Conservation (phyloP, 23 red algal species). For the Gracilaria vermiculophylla region DNA sequence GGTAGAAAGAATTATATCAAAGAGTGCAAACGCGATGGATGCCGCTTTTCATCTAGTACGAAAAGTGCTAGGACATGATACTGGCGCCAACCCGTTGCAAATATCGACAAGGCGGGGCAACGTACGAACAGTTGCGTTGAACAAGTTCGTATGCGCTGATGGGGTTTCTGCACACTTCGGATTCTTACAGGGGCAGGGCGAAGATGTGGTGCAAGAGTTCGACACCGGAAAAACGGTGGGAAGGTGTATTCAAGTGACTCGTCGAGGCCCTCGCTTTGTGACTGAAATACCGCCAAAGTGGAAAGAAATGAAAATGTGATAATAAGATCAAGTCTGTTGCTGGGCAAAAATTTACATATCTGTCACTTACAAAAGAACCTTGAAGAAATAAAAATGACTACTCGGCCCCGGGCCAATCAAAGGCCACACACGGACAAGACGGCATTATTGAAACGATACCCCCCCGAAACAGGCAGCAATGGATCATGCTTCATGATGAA, state of each 20-base stretch:
- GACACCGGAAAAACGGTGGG: background rate
- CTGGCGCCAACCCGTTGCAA: conserved; percentile 14
- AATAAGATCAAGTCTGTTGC: no score
- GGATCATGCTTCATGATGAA: no score
- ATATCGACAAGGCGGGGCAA: background rate
- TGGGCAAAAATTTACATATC: no score
- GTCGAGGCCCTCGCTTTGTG: background rate
- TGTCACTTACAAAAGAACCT: no score
- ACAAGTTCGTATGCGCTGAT: background rate
- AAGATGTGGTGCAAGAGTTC: background rate
- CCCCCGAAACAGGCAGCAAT: no score
- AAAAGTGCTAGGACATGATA: background rate
- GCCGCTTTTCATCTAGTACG: background rate
- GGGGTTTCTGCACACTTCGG: background rate
- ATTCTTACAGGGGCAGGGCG: background rate
- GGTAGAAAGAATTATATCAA: background rate
- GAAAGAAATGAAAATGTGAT: no score
- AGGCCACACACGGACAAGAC: no score
- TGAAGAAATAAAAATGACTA: no score
- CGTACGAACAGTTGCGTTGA: background rate
- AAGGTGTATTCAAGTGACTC: background rate
- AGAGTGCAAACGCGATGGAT: background rate
- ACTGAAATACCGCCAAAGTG: background rate
- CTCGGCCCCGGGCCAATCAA: no score
- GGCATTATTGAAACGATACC: no score